phyloP scores from a whole-genome alignment of 2,329 filamentous ascomycete species.

The Ceratocystis eucalypticola region DNA sequence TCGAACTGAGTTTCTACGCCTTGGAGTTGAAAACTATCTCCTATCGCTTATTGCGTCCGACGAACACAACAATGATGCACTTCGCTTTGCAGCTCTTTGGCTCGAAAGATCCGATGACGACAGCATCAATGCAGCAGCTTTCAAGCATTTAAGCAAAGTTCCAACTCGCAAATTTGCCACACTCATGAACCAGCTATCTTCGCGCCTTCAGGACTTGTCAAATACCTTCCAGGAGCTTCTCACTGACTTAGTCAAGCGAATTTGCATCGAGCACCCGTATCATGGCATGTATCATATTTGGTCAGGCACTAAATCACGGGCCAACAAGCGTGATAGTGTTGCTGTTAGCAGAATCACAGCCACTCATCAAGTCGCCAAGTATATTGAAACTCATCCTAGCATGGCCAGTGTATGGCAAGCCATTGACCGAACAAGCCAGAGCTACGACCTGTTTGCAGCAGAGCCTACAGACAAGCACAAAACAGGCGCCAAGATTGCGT shows the following conservation, averaged over 20 bases:
- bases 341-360: conserved; percentile 61
- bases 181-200: conserved; percentile 91
- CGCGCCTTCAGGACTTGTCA: conserved; percentile 62
- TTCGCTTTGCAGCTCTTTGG: conserved; percentile 91
- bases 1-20: conserved; percentile 68
- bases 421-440: conserved; percentile 60
- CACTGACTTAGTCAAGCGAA: conserved; percentile 59
- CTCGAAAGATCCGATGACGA: conserved; percentile 69
- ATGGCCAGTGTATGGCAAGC: conserved; percentile 50
- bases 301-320: conserved; percentile 58
- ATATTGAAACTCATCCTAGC: conserved; percentile 40
- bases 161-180: conserved; percentile 84
- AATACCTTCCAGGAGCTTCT: conserved; percentile 67
- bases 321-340: conserved; percentile 57
- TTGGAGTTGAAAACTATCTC: conserved; percentile 87
- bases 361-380: conserved; percentile 52
- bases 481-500: conserved; percentile 47
- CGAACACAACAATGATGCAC: conserved; percentile 72
- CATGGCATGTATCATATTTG: conserved; percentile 97
- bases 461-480: conserved; percentile 55
- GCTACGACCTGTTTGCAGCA: conserved; percentile 50
- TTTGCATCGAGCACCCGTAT: conserved; percentile 86
- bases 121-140: conserved; percentile 64
- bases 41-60: conserved; percentile 74
- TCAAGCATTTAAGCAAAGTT: conserved; percentile 54